These are phyloP conservation scores for Aspergillus chevalieri DNA, from an alignment of 2,329 filamentous ascomycete genomes.

Conservation along the genomic window DNA sequence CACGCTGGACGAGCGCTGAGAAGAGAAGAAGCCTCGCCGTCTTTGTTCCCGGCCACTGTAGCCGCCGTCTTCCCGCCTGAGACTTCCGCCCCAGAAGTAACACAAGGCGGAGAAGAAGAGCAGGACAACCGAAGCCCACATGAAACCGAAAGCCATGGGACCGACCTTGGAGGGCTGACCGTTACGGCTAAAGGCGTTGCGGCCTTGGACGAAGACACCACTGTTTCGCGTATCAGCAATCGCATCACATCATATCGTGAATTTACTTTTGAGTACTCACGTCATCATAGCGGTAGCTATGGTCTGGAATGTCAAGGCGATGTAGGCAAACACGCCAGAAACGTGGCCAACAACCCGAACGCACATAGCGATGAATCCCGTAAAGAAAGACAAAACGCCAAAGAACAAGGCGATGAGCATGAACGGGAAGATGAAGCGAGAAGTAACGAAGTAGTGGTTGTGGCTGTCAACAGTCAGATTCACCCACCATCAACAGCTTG, in stretches of 20 bases:
- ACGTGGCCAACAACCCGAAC: slow-evolving; percentile 47
- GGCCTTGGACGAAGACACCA: slow-evolving; percentile 54
- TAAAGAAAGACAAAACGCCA: slow-evolving; percentile 42
- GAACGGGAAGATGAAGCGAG: slow-evolving; percentile 89
- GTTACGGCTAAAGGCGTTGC: slow-evolving; percentile 49
- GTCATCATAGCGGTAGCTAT: slow-evolving; percentile 56
- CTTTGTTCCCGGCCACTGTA: slow-evolving; percentile 33
- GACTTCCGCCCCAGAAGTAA: slow-evolving; percentile 48
- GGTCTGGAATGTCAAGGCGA: slow-evolving; percentile 55
- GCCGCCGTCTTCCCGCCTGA: slow-evolving; percentile 25
- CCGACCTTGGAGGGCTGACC: slow-evolving; percentile 48
- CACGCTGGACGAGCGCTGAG: neutral
- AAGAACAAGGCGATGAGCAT: slow-evolving; percentile 82
- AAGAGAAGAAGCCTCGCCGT: slow-evolving; percentile 34
- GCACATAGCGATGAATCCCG: slow-evolving; percentile 45
- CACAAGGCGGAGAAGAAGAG: slow-evolving; percentile 52
- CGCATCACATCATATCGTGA: neutral
- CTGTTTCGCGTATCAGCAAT: slow-evolving; percentile 31
- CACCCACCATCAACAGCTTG: slow-evolving; percentile 1
- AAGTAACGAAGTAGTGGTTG: slow-evolving; percentile 72
- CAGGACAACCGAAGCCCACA: slow-evolving; percentile 53
- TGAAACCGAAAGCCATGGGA: slow-evolving; percentile 54
- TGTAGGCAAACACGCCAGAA: slow-evolving; percentile 46
- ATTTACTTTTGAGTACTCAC: slow-evolving; percentile 40
- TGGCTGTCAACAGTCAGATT: slow-evolving; percentile 32